Conservation (phyloP, 306 rosid genomes). For the Gillenia trifoliata region DNA sequence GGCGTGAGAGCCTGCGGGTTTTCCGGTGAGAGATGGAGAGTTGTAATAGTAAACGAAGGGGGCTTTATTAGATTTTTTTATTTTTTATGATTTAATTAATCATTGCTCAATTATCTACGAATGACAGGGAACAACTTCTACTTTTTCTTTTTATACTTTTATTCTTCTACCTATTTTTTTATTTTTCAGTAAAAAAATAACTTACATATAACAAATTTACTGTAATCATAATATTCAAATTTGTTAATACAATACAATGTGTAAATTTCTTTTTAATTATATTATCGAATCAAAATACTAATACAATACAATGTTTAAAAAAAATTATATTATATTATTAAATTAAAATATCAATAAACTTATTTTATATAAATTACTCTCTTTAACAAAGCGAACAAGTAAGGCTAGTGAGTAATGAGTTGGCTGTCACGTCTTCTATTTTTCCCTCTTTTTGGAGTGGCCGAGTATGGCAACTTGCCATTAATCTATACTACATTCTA, state of each 20-base stretch:
- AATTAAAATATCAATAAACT: no score
- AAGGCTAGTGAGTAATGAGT: slow-evolving; percentile 7
- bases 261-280: no score
- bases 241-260: no score
- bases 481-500: not conserved
- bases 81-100: slow-evolving; percentile 6
- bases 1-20: slow-evolving; percentile 14
- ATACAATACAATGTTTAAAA: no score
- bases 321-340: no score
- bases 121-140: not conserved
- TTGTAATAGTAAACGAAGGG: slow-evolving; percentile 8
- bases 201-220: no score
- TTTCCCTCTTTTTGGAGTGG: not conserved
- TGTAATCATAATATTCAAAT: no score
- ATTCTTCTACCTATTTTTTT: not conserved
- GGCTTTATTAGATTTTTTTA: not conserved
- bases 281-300: no score
- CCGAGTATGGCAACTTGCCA: not conserved
- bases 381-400: not conserved
- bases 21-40: slow-evolving; percentile 14
- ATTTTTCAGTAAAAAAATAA: no score
- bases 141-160: not conserved
- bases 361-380: no score
- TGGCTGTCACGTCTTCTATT: slow-evolving; percentile 28
- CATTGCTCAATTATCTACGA: slow-evolving; percentile 28